phyloP scores from a whole-genome alignment of 2,329 filamentous ascomycete genomes.

The Colletotrichum zoysiae region DNA sequence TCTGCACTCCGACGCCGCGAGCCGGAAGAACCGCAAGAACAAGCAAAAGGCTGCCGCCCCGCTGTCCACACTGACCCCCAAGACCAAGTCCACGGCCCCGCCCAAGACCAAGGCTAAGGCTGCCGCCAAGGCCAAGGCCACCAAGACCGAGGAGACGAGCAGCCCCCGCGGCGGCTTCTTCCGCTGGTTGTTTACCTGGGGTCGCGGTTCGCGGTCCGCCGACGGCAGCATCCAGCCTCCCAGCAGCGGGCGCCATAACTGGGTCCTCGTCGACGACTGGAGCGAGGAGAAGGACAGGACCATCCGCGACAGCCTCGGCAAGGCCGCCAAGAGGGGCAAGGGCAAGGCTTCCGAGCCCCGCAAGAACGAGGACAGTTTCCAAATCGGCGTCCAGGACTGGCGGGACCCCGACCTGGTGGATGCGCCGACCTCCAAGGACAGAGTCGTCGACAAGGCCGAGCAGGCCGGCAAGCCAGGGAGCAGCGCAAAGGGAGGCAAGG shows the following conservation, averaged over 20 bases:
- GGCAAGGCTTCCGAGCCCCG: slow-evolving; percentile 43
- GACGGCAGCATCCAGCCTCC: slow-evolving; percentile 73
- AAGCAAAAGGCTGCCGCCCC: slow-evolving; percentile 49
- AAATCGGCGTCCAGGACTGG: slow-evolving; percentile 90
- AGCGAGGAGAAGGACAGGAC: slow-evolving; percentile 65
- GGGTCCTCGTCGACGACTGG: slow-evolving; percentile 77
- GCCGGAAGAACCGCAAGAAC: slow-evolving; percentile 51
- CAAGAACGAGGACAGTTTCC: slow-evolving; percentile 70
- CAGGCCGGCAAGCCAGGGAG: slow-evolving; percentile 41
- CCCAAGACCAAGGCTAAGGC: slow-evolving; percentile 43
- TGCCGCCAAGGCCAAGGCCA: neutral
- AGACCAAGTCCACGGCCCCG: slow-evolving; percentile 47
- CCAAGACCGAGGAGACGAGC: neutral
- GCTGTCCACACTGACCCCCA: slow-evolving; percentile 45
- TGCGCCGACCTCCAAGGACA: slow-evolving; percentile 56
- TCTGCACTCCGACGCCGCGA: slow-evolving; percentile 60
- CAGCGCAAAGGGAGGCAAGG: slow-evolving; percentile 43
- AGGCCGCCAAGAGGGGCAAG: slow-evolving; percentile 50
- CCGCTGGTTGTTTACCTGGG: slow-evolving; percentile 56
- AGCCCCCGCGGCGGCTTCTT: slow-evolving; percentile 56
- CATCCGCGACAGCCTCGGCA: slow-evolving; percentile 57
- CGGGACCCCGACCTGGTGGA: slow-evolving; percentile 68
- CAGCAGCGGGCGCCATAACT: slow-evolving; percentile 80
- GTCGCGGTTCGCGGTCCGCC: slow-evolving; percentile 48
- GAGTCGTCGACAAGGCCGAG: slow-evolving; percentile 29